phyloP scores from a whole-genome alignment of 225 moss, liverwort and hornwort genomes.

The Anthoceros angustus region DNA sequence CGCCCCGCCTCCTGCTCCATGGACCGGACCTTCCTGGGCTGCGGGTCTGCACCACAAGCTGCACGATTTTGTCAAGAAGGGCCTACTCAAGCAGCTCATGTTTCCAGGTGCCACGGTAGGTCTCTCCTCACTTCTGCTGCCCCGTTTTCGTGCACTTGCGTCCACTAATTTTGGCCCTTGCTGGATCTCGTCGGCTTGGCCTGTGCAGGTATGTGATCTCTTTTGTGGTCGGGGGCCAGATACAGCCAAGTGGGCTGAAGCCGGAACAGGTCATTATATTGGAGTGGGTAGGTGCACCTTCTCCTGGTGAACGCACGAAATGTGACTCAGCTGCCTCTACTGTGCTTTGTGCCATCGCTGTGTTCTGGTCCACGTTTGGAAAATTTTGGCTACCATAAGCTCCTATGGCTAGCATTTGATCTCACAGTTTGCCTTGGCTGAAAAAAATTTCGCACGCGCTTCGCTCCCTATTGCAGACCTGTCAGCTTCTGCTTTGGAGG shows the following conservation, averaged over 20 bases:
- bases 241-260: conserved; percentile 27
- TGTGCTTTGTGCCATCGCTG: too few relatives aligned
- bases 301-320: neutral
- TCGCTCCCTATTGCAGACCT: conserved; percentile 30
- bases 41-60: conserved; percentile 32
- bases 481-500: conserved; percentile 82
- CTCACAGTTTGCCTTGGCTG: neutral
- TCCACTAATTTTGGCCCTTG: neutral
- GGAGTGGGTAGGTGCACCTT: conserved; percentile 20
- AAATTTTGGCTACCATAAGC: neutral
- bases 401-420: neutral
- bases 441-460: too few relatives aligned
- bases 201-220: conserved; percentile 26
- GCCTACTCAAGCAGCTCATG: conserved; percentile 32
- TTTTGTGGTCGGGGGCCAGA: conserved; percentile 35
- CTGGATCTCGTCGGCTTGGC: neutral
- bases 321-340: neutral
- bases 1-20: neutral
- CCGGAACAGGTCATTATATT: conserved; percentile 22
- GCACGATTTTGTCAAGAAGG: conserved; percentile 43
- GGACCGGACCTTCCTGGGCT: neutral
- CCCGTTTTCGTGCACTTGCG: neutral
- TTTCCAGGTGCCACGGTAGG: conserved; percentile 27
- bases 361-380: too few relatives aligned
- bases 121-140: neutral